phyloP scores from a whole-genome alignment of 1,139 yeast species.

The Hyphopichia khmerensis region DNA sequence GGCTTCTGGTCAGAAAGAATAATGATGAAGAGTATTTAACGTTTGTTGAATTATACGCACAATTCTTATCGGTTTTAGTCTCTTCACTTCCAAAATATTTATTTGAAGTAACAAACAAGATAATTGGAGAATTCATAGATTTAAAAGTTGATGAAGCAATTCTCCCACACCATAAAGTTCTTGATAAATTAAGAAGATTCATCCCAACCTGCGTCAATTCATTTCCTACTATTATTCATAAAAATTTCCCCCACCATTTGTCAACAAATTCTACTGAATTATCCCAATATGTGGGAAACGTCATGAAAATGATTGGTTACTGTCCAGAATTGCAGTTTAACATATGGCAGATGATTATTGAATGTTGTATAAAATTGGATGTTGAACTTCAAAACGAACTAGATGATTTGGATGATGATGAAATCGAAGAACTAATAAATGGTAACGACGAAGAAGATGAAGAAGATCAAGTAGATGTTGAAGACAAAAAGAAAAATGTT shows the following conservation, averaged over 20 bases:
- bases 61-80: conserved; percentile 74
- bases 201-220: conserved; percentile 80
- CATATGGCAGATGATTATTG: conserved; percentile 79
- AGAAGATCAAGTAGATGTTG: conserved; percentile 25
- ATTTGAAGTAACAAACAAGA: conserved; percentile 69
- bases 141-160: conserved; percentile 11
- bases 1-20: conserved; percentile 46
- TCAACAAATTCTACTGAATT: conserved; percentile 55
- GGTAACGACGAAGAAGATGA: conserved; percentile 46
- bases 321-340: conserved; percentile 72
- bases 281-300: conserved; percentile 63
- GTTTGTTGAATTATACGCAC: conserved; percentile 55
- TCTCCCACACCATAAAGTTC: conserved; percentile 59
- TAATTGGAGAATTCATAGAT: conserved; percentile 57
- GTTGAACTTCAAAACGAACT: conserved; percentile 91
- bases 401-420: conserved; percentile 80
- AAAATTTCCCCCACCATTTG: conserved; percentile 74
- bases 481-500: conserved; percentile 20
- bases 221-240: conserved; percentile 58
- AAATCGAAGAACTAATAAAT: conserved; percentile 60
- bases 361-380: conserved; percentile 80
- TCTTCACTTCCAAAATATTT: conserved; percentile 90
- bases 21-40: conserved; percentile 23
- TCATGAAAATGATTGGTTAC: conserved; percentile 59
- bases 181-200: conserved; percentile 61